Conservation (phyloP, 495 filamentous ascomycete genomes). For the Podospora sp. region DNA sequence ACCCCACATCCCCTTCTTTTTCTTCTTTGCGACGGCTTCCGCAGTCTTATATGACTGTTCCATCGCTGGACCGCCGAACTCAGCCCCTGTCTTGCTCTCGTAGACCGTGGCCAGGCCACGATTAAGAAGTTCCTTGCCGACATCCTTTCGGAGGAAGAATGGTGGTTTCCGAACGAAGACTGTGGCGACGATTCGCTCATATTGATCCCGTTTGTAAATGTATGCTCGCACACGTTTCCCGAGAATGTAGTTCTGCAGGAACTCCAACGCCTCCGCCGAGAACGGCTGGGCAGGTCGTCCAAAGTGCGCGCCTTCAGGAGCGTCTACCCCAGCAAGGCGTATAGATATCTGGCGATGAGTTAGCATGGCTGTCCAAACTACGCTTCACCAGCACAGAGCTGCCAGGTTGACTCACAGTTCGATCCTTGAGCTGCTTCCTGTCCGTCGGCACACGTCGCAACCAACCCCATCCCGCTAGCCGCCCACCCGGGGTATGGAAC, state of each 20-base stretch:
- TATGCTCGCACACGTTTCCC: constrained; percentile 75
- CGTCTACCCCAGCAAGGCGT: constrained; percentile 88
- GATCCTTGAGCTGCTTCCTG: constrained; percentile 68
- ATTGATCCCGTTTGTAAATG: constrained; percentile 84
- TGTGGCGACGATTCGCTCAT: constrained; percentile 84
- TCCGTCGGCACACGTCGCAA: constrained; percentile 70
- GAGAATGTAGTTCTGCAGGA: constrained; percentile 73
- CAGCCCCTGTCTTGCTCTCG: constrained; percentile 83
- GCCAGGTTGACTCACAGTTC: constrained; percentile 62
- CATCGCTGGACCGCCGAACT: constrained; percentile 71
- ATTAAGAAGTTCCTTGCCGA: constrained; percentile 86
- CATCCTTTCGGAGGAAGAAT: constrained; percentile 70
- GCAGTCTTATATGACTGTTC: constrained; percentile 67
- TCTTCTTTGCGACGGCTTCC: constrained; percentile 70
- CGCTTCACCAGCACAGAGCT: background rate
- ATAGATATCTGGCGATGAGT: constrained; percentile 65
- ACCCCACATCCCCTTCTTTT: constrained; percentile 77
- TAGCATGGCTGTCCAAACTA: constrained; percentile 7
- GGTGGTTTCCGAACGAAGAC: constrained; percentile 71
- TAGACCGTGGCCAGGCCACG: constrained; percentile 85
- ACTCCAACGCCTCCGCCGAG: constrained; percentile 74
- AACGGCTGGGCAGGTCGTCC: constrained; percentile 84
- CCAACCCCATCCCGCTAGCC: constrained; percentile 89
- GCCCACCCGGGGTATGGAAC: constrained; percentile 90
- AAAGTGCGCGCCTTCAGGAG: constrained; percentile 91